Percentiles rank a stretch among this genome's conserved stretches.
These are phyloP conservation scores for Termitomyces sp. DNA, from an alignment of 768 basidiomycete genomes.

Conservation along the genomic window DNA sequence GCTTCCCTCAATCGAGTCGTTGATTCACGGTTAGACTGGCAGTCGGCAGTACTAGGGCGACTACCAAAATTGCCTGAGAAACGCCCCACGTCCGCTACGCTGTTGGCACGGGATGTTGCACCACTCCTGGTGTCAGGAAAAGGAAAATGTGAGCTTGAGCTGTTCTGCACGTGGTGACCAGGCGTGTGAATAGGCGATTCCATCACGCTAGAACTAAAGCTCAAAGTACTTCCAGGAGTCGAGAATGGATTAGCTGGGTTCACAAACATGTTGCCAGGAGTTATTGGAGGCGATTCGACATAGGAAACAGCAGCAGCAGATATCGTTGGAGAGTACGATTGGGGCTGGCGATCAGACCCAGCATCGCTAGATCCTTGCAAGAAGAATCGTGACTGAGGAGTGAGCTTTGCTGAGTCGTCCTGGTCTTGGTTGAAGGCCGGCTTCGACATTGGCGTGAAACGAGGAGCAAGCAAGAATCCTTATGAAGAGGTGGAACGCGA, in stretches of 20 bases:
- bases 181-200: slow-evolving; percentile 22
- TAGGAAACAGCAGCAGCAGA: slow-evolving; percentile 23
- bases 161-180: slow-evolving; percentile 14
- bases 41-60: slow-evolving; percentile 28
- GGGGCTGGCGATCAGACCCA: slow-evolving; percentile 19
- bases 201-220: slow-evolving; percentile 30
- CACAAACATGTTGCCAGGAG: slow-evolving; percentile 35
- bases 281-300: slow-evolving; percentile 32
- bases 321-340: slow-evolving; percentile 28
- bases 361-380: slow-evolving; percentile 22
- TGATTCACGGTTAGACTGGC: slow-evolving; percentile 25
- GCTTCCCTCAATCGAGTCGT: slow-evolving; percentile 44
- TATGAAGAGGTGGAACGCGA: slow-evolving; percentile 12
- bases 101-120: slow-evolving; percentile 31
- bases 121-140: slow-evolving; percentile 33
- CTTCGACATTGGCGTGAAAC: slow-evolving; percentile 12
- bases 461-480: slow-evolving; percentile 8
- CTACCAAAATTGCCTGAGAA: slow-evolving; percentile 32
- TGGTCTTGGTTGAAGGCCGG: slow-evolving; percentile 16
- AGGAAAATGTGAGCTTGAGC: slow-evolving; percentile 20
- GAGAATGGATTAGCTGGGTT: slow-evolving; percentile 43
- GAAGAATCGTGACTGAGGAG: slow-evolving; percentile 25
- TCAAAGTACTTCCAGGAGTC: slow-evolving; percentile 41
- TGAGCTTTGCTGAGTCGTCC: slow-evolving; percentile 22
- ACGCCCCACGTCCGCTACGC: slow-evolving; percentile 35